Percentiles rank a stretch among this genome's conserved stretches.
Conservation (phyloP, 179 eudicot species). For the Silene vulgaris region DNA sequence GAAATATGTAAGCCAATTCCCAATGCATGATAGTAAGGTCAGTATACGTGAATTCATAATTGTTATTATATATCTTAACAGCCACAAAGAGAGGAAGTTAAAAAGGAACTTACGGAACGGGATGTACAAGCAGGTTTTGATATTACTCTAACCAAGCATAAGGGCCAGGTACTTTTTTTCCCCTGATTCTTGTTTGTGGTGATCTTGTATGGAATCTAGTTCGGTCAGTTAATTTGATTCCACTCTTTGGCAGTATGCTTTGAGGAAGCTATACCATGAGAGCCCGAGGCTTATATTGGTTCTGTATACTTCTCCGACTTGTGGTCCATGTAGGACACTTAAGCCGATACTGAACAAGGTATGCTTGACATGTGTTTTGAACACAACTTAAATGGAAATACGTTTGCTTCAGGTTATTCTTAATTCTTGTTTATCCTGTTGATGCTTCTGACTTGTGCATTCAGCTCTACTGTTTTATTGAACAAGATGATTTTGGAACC, state of each 20-base stretch:
- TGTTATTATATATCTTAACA: slow-evolving; percentile 20
- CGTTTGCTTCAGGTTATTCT: background rate
- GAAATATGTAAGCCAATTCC: background rate
- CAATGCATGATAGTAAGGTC: background rate
- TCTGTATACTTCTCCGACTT: slow-evolving; percentile 83
- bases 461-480: background rate
- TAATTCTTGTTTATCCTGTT: background rate
- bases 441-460: background rate
- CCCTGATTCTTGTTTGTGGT: slow-evolving; percentile 20
- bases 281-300: slow-evolving; percentile 92
- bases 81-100: slow-evolving; percentile 78
- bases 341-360: slow-evolving; percentile 95
- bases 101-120: slow-evolving; percentile 63
- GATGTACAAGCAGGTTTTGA: slow-evolving; percentile 78
- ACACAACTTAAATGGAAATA: background rate
- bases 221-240: slow-evolving; percentile 13
- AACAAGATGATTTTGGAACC: slow-evolving; percentile 6
- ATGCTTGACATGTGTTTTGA: background rate
- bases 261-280: slow-evolving; percentile 91
- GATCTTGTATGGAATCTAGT: background rate
- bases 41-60: background rate
- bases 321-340: slow-evolving; percentile 96
- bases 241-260: slow-evolving; percentile 63
- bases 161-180: slow-evolving; percentile 61
- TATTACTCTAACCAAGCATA: slow-evolving; percentile 77